A percentile compares a stretch with the other conserved stretches of the same genome.
These are phyloP conservation scores for Irineochytrium annulatum DNA, from an alignment of 192 early-diverging fungal genomes.

Conservation along the genomic window DNA sequence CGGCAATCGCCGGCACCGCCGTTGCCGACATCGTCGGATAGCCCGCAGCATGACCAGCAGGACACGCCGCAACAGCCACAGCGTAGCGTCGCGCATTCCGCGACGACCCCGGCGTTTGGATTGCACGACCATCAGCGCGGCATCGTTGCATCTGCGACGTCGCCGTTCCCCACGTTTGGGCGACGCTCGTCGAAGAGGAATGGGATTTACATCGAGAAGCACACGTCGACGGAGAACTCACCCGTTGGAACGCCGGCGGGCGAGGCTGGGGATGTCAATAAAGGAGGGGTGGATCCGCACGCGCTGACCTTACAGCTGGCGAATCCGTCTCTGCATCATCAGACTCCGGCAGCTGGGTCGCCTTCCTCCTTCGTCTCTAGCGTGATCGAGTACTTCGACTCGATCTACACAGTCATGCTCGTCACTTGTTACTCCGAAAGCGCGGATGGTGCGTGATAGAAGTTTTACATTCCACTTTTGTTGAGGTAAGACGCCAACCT, in stretches of 20 bases:
- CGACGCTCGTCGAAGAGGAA: neutral
- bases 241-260: neutral
- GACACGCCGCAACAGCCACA: too few species aligned
- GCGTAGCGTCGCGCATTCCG: too few species aligned
- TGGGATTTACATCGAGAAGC: neutral
- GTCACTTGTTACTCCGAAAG: conserved; percentile 91
- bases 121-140: neutral
- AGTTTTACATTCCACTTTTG: too few species aligned
- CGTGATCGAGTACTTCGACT: conserved; percentile 45
- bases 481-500: too few species aligned
- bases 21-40: neutral
- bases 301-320: neutral
- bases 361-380: neutral
- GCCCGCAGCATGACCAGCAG: neutral
- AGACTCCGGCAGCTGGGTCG: neutral
- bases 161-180: neutral
- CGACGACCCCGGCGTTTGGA: too few species aligned
- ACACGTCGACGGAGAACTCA: neutral
- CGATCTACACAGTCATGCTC: conserved; percentile 72
- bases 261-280: too few species aligned
- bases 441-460: too few species aligned
- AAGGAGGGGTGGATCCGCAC: too few species aligned
- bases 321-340: neutral
- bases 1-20: neutral
- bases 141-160: neutral